Conservation (phyloP, 1,284 basidiomycete genomes). For the Trichosporon asahii region DNA sequence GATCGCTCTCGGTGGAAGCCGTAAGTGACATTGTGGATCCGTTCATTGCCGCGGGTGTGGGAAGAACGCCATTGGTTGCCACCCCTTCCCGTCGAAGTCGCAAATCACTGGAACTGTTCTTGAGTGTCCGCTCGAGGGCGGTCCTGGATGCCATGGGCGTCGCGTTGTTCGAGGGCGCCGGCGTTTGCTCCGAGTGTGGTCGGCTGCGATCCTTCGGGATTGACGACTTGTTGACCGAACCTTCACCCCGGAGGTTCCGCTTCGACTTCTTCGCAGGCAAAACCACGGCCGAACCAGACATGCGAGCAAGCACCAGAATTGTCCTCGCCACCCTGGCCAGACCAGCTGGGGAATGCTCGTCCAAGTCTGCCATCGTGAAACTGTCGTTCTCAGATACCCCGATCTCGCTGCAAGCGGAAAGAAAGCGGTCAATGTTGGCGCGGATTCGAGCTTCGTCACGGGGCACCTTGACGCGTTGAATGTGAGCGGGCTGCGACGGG, state of each 20-base stretch:
- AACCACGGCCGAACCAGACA: conserved; percentile 51
- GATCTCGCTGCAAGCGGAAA: conserved; percentile 39
- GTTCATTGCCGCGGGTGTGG: background rate
- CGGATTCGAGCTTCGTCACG: conserved; percentile 34
- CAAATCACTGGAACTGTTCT: conserved; percentile 25
- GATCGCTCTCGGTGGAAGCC: conserved; percentile 3
- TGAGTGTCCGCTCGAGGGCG: conserved; percentile 13
- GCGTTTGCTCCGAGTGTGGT: conserved; percentile 9
- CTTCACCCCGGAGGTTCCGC: background rate
- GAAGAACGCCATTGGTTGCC: background rate
- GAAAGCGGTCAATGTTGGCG: conserved; percentile 41
- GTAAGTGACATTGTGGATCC: conserved; percentile 1
- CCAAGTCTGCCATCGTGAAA: conserved; percentile 36
- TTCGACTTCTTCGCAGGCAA: conserved; percentile 7
- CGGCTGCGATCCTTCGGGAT: conserved; percentile 7
- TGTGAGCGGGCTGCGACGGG: conserved; percentile 35
- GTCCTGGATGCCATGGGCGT: conserved; percentile 8
- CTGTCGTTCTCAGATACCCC: conserved; percentile 32
- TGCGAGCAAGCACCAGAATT: conserved; percentile 63
- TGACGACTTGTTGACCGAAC: background rate
- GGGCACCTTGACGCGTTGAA: conserved; percentile 41
- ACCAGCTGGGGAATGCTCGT: conserved; percentile 33
- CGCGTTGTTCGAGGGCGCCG: conserved; percentile 1
- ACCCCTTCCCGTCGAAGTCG: conserved; percentile 14
- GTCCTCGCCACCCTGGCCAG: conserved; percentile 50